Evolutionary conservation across 1,284 basidiomycete genomes (phyloP).

Genomic region (Heliocybe sulcata): DNA sequence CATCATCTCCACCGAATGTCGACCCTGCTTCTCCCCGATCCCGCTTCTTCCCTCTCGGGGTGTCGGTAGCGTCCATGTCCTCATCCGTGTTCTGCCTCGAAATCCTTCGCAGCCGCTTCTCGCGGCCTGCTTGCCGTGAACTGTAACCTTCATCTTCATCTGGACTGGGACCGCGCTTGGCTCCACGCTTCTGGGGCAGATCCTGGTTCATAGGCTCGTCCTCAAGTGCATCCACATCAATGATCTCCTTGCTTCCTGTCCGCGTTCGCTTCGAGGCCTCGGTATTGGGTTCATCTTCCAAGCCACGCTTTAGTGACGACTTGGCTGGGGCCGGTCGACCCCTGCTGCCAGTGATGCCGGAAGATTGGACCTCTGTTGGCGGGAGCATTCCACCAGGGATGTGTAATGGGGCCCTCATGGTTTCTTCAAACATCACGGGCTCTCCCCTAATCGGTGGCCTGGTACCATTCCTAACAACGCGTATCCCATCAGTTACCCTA

Average conservation of each 20-base stretch:
- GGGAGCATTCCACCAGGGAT: too few relatives aligned
- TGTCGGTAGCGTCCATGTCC: neutral
- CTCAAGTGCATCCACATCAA: conserved; percentile 38
- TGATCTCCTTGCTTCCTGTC: neutral
- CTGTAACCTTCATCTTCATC: conserved; percentile 29
- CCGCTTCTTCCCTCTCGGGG: conserved; percentile 53
- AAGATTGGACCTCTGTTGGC: neutral
- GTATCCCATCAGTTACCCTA: neutral
- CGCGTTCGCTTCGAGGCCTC: neutral
- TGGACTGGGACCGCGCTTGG: conserved; percentile 35
- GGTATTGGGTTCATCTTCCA: neutral
- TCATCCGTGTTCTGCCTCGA: conserved; percentile 6
- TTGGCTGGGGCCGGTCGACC: neutral
- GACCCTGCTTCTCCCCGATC: conserved; percentile 68
- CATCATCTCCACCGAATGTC: conserved; percentile 61
- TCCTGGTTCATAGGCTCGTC: conserved; percentile 27
- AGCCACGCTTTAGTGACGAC: neutral
- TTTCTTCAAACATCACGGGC: neutral
- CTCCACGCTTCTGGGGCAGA: conserved; percentile 29
- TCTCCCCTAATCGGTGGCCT: neutral
- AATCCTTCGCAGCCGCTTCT: conserved; percentile 19
- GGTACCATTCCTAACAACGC: neutral
- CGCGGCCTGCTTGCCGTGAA: conserved; percentile 17
- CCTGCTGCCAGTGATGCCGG: neutral
- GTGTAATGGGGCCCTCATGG: neutral